Evolutionary conservation across 768 basidiomycete genomes (phyloP).

Genomic region (Mycena chlorophos): DNA sequence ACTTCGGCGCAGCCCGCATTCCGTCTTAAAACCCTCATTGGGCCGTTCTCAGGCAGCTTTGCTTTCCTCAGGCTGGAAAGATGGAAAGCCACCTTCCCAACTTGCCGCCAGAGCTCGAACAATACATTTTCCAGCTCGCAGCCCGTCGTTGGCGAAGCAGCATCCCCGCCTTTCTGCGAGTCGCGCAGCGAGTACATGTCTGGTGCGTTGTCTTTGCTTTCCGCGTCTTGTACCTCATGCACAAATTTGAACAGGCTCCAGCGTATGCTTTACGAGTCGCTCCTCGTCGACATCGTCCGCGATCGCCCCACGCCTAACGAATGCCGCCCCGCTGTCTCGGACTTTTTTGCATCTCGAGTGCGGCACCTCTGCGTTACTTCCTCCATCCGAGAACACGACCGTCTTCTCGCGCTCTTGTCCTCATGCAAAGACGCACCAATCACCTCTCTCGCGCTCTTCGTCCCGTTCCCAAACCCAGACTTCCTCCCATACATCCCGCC

Average conservation of each 20-base stretch:
- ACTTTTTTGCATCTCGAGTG: constrained; percentile 8
- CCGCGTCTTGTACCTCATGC: not conserved
- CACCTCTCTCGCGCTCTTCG: constrained; percentile 10
- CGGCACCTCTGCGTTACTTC: constrained; percentile 4
- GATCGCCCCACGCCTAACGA: constrained; percentile 1
- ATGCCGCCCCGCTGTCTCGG: not conserved
- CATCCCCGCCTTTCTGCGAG: constrained; percentile 3
- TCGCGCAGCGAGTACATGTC: constrained; percentile 14
- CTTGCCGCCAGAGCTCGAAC: constrained; percentile 12
- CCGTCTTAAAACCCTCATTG: too few relatives aligned
- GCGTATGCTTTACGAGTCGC: constrained; percentile 1
- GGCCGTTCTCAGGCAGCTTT: too few relatives aligned
- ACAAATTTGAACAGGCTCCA: constrained; percentile 5
- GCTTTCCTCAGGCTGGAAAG: too few relatives aligned
- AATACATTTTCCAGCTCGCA: constrained; percentile 8
- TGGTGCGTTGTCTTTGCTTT: not conserved
- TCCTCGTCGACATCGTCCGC: not conserved
- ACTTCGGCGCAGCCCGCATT: too few relatives aligned
- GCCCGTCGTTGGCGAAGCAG: not conserved
- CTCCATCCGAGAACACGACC: not conserved
- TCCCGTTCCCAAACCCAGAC: not conserved
- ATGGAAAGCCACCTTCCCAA: too few relatives aligned
- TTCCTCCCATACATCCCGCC: constrained; percentile 11
- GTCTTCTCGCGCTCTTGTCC: constrained; percentile 2
- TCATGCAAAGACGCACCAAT: constrained; percentile 6